These are phyloP conservation scores for Talaromyces piceae DNA, from an alignment of 2,329 filamentous ascomycete species.

Conservation along the genomic window DNA sequence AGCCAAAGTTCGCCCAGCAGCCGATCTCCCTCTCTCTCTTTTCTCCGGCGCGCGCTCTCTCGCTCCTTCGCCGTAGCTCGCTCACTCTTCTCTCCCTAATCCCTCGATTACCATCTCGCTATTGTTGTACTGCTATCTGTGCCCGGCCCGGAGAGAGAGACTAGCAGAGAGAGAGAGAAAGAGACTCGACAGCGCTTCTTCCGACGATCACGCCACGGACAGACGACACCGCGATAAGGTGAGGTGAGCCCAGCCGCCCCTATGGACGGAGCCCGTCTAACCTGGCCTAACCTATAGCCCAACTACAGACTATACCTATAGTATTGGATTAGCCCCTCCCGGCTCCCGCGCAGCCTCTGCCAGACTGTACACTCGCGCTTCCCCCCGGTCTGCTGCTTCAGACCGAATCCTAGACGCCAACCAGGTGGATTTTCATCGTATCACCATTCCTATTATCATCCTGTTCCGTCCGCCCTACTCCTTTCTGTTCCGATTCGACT, in stretches of 20 bases:
- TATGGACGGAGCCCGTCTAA: conserved; percentile 2
- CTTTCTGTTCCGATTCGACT: background rate
- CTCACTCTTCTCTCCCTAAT: background rate
- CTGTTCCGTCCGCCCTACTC: conserved; percentile 1
- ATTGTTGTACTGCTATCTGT: too few relatives aligned
- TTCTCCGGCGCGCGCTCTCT: background rate
- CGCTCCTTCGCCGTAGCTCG: background rate
- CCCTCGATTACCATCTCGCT: background rate
- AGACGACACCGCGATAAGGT: background rate
- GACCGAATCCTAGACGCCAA: too few relatives aligned
- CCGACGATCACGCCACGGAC: conserved; percentile 7
- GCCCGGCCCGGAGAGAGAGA: too few relatives aligned
- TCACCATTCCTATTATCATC: background rate
- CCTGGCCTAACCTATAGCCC: conserved; percentile 5
- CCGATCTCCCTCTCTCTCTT: background rate
- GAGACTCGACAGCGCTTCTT: background rate
- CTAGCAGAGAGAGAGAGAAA: too few relatives aligned
- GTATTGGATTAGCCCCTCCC: conserved; percentile 9
- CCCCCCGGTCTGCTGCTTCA: background rate
- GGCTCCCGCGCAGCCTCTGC: conserved; percentile 4
- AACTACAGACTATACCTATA: conserved; percentile 3
- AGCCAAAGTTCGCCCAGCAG: conserved; percentile 1
- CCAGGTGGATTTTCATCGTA: too few relatives aligned
- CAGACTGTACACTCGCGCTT: background rate
- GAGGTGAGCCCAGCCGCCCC: background rate